Base-by-base conservation (phyloP, 257 asterid genomes). In the Capsicum rhomboideum region DNA sequence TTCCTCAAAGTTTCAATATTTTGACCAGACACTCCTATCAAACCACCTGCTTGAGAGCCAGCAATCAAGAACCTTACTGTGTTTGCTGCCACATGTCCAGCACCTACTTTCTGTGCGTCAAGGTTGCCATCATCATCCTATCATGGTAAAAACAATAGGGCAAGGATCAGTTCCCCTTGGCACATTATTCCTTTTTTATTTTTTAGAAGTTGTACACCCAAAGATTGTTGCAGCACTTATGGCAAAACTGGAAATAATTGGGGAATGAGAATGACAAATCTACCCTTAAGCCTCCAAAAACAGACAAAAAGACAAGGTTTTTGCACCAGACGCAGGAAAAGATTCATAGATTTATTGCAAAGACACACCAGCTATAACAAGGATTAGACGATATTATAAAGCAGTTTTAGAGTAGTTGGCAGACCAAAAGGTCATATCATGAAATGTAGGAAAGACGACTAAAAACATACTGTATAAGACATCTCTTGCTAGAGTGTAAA, bases 21-120 rank as follows among this genome's bases (percentile, higher is more conserved):
- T 86, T 91, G 98, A 89, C 99, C 99, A 17, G 96, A 93, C 66
- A 92, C 91, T 67, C 99, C 99, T 83, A 97, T 97, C 86, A 97
- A 88, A 85, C 98, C 92, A 82, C 98, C 99, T 61, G 99, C 99
- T 87, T 97, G 99, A 81, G 95, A 90, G 84, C 97, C 97, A 58
- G 98, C 97, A 87, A 97, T 93, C 90, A 97, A 83, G 79, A 97
- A 91, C 92, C 99, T 95, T 80, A 97, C 87, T 55, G 98, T 89
- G 90, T 95, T 93, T 67, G 97, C 95, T 77, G 98, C 93, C 78
- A 95, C 94, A 79, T 94, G 99, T 42, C 93, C 98, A 85, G 91
- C 87, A 58, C 97, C 96, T 83, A 89, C 89, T 86, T 93, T 94
- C 85, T 71, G 86, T 8, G 90, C 91, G 86, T 94, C 98, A 40